These are phyloP conservation scores for Porcisia deanei DNA, from an alignment of 208 protist genomes.

Conservation along the genomic window DNA sequence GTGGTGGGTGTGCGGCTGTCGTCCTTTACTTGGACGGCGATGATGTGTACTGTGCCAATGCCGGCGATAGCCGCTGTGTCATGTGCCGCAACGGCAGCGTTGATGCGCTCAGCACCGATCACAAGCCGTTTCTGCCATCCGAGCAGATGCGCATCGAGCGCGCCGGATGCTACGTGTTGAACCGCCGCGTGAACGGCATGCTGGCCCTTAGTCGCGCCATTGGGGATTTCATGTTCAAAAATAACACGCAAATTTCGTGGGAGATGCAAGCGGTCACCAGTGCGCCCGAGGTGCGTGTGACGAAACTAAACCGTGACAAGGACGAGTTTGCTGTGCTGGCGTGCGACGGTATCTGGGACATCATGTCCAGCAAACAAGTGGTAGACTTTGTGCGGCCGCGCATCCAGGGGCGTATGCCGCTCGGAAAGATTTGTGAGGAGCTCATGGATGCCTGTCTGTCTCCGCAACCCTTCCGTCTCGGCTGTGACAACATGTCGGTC, in stretches of 20 bases:
- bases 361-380: constrained; percentile 89
- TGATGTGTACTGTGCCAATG: constrained; percentile 90
- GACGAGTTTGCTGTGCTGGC: constrained; percentile 91
- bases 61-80: constrained; percentile 92
- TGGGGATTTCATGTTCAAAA: constrained; percentile 95
- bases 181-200: constrained; percentile 94
- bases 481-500: constrained; percentile 93
- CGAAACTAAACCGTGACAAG: constrained; percentile 66
- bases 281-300: constrained; percentile 74
- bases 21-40: constrained; percentile 79
- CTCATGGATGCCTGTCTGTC: constrained; percentile 85
- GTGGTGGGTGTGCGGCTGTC: constrained; percentile 88
- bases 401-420: constrained; percentile 60
- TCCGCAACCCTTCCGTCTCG: constrained; percentile 77
- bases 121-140: constrained; percentile 88
- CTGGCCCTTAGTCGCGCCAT: constrained; percentile 94
- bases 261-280: constrained; percentile 93
- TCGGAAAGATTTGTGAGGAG: constrained; percentile 64
- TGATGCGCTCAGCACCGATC: constrained; percentile 92
- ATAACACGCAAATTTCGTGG: constrained; percentile 75
- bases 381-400: constrained; percentile 74
- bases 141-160: constrained; percentile 91
- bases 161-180: constrained; percentile 91
- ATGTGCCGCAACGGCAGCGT: constrained; percentile 83
- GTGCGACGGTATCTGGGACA: constrained; percentile 94